These are phyloP conservation scores for Fusarium dimerum DNA, from an alignment of 2,329 filamentous ascomycete genomes.

Conservation along the genomic window DNA sequence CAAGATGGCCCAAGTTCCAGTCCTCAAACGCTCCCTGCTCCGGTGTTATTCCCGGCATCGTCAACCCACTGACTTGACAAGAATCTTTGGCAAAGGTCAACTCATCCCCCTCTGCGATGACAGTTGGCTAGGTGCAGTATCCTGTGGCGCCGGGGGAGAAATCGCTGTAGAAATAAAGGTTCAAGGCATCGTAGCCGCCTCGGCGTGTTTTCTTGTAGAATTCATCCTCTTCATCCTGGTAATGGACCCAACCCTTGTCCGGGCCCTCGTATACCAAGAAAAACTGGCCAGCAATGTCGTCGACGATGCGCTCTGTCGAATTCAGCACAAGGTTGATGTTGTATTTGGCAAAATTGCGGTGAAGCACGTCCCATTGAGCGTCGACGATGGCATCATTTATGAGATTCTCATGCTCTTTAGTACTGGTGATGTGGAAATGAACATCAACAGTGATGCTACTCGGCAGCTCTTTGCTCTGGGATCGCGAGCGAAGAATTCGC, in stretches of 20 bases:
- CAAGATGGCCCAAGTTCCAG: constrained; percentile 19
- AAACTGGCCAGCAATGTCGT: constrained; percentile 18
- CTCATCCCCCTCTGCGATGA: constrained; percentile 3
- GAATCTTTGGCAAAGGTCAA: constrained; percentile 36
- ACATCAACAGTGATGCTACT: constrained; percentile 25
- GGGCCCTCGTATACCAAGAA: constrained; percentile 25
- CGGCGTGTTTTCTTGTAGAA: constrained; percentile 33
- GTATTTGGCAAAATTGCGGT: constrained; percentile 19
- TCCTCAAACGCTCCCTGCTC: constrained; percentile 7
- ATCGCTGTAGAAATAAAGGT: constrained; percentile 29
- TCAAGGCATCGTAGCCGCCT: constrained; percentile 39
- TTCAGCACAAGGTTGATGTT: constrained; percentile 25
- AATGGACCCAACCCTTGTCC: constrained; percentile 30
- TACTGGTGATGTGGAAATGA: constrained; percentile 29
- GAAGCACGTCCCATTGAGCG: constrained; percentile 22
- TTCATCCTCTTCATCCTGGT: constrained; percentile 35
- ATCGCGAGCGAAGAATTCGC: no score
- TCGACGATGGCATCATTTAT: constrained; percentile 12
- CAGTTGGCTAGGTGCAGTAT: constrained; percentile 11
- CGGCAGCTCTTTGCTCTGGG: constrained; percentile 10
- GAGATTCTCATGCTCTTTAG: constrained; percentile 19
- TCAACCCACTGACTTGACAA: constrained; percentile 31
- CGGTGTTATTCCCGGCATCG: constrained; percentile 22
- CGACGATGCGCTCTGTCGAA: constrained; percentile 26
- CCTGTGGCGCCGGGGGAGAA: constrained; percentile 10